phyloP scores from a whole-genome alignment of 345 rosid genomes.

The Syzygium oleosum region DNA sequence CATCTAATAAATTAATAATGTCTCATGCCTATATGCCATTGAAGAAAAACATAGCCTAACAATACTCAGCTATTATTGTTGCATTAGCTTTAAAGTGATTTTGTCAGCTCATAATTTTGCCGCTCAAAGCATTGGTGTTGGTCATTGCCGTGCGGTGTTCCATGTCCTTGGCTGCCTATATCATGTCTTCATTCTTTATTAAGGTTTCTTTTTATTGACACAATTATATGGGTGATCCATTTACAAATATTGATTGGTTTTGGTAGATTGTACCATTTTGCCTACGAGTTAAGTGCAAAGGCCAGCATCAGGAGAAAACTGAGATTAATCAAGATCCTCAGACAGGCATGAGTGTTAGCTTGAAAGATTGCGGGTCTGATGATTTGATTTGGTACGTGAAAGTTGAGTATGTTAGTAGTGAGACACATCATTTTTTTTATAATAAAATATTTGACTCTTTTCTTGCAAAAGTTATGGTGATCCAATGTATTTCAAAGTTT shows the following conservation, averaged over 20 bases:
- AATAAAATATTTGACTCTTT: not conserved
- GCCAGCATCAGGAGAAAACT: constrained; percentile 17
- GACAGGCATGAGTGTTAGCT: constrained; percentile 10
- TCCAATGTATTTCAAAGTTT: not conserved
- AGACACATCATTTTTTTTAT: not conserved
- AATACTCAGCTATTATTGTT: not conserved
- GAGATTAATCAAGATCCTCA: constrained; percentile 16
- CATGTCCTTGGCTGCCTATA: not conserved
- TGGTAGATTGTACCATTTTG: constrained; percentile 57
- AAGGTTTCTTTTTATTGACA: not conserved
- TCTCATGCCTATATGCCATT: not conserved
- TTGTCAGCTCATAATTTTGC: not conserved
- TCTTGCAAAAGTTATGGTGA: not conserved
- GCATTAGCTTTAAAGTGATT: not conserved
- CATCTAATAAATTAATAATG: not conserved
- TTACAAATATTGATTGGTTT: not conserved
- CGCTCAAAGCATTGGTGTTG: not conserved
- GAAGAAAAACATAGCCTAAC: not conserved
- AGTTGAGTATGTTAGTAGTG: not conserved
- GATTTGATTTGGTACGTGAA: constrained; percentile 65
- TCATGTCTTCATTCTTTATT: not conserved
- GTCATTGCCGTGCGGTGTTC: not conserved
- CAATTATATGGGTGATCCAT: not conserved
- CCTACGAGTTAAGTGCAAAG: constrained; percentile 52
- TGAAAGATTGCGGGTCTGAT: constrained; percentile 16